phyloP scores from a whole-genome alignment of 1,284 basidiomycete species.

The Trametes sp. region DNA sequence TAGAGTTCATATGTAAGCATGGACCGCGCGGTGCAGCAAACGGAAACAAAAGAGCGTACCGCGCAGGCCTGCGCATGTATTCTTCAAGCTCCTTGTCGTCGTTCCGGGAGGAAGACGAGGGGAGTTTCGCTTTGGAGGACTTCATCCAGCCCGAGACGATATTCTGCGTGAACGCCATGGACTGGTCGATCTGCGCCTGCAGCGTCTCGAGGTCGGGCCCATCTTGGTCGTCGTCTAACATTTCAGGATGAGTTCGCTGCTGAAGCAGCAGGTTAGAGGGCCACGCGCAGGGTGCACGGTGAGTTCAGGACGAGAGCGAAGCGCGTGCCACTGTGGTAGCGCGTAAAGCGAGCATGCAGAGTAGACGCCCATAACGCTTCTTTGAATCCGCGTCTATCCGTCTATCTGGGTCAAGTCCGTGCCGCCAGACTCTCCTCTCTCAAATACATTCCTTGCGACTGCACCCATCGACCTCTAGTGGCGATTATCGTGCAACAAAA shows the following conservation, averaged over 20 bases:
- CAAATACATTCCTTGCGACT: neutral
- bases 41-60: slow-evolving; percentile 51
- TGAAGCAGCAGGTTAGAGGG: neutral
- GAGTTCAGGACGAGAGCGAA: neutral
- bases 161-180: slow-evolving; percentile 76
- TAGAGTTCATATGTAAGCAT: slow-evolving; percentile 18
- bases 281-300: neutral
- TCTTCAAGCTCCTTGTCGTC: slow-evolving; percentile 68
- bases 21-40: slow-evolving; percentile 5
- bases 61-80: slow-evolving; percentile 68
- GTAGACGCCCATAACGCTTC: slow-evolving; percentile 7
- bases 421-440: neutral
- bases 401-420: neutral
- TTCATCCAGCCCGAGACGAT: slow-evolving; percentile 79
- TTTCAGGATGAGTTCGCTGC: neutral
- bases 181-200: slow-evolving; percentile 78
- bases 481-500: neutral
- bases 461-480: neutral
- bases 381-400: neutral
- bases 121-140: slow-evolving; percentile 47
- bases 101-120: slow-evolving; percentile 38
- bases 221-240: slow-evolving; percentile 45
- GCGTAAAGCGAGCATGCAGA: neutral
- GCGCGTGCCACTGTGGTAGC: neutral
- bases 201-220: slow-evolving; percentile 68